These are phyloP conservation scores for Pelargonium nanum DNA, from an alignment of 345 rosid species.

Conservation along the genomic window DNA sequence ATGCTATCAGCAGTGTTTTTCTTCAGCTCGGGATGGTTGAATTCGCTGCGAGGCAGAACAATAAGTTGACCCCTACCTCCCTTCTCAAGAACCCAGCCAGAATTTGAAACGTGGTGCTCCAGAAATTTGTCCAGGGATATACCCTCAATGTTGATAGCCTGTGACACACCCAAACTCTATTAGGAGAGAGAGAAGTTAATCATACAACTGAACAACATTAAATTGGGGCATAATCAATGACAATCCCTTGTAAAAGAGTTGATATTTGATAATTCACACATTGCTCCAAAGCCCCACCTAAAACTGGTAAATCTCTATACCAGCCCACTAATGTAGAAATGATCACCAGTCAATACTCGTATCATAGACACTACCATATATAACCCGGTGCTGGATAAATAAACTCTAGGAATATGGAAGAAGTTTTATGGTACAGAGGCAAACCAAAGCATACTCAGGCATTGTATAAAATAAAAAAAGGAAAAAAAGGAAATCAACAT, in stretches of 20 bases:
- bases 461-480: neutral
- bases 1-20: slow-evolving; percentile 52
- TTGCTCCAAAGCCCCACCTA: too few relatives aligned
- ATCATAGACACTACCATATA: too few relatives aligned
- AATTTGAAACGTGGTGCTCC: slow-evolving; percentile 54
- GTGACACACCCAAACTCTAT: slow-evolving; percentile 1
- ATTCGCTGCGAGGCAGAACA: slow-evolving; percentile 51
- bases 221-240: neutral
- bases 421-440: too few relatives aligned
- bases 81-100: slow-evolving; percentile 73
- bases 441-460: neutral
- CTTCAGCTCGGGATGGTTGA: slow-evolving; percentile 83
- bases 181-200: neutral
- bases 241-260: neutral
- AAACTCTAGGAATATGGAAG: too few relatives aligned
- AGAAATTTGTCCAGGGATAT: slow-evolving; percentile 73
- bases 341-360: too few relatives aligned
- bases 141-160: slow-evolving; percentile 83
- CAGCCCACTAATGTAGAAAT: too few relatives aligned
- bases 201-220: neutral
- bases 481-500: slow-evolving; percentile 11
- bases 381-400: too few relatives aligned
- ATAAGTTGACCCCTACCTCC: slow-evolving; percentile 50
- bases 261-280: too few relatives aligned
- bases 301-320: too few relatives aligned